phyloP scores from a whole-genome alignment of 208 protist species.

The Leishmania mexicana region DNA sequence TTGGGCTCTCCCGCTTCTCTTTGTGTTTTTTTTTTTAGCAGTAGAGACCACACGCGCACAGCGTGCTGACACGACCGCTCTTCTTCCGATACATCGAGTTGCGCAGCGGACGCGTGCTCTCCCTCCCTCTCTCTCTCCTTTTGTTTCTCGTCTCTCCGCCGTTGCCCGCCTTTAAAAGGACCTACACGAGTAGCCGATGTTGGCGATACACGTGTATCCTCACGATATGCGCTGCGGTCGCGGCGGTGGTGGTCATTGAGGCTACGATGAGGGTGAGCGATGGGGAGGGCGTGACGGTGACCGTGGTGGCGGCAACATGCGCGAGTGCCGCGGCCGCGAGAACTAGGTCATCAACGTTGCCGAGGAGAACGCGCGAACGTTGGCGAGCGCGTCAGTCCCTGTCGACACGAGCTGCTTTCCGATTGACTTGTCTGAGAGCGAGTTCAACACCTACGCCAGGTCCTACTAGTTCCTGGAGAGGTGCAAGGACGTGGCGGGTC shows the following conservation, averaged over 20 bases:
- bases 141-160: not conserved
- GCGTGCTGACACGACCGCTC: not conserved
- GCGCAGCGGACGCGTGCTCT: not conserved
- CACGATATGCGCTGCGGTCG: constrained; percentile 4
- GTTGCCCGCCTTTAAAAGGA: not conserved
- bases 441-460: constrained; percentile 28
- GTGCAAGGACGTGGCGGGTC: constrained; percentile 25
- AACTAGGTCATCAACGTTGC: constrained; percentile 15
- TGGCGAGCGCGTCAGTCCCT: not conserved
- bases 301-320: constrained; percentile 21
- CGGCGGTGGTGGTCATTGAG: not conserved
- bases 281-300: constrained; percentile 25
- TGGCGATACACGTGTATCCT: not conserved
- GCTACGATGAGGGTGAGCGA: constrained; percentile 10
- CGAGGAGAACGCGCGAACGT: constrained; percentile 12
- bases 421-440: constrained; percentile 21
- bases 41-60: not conserved
- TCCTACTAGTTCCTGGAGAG: constrained; percentile 46
- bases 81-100: not conserved
- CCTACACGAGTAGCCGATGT: not conserved
- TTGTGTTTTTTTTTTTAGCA: not conserved
- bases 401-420: constrained; percentile 35
- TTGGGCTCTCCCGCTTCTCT: not conserved
- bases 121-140: not conserved
- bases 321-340: constrained; percentile 25